Evolutionary conservation across 176 grass and related monocot genomes (phyloP).

Genomic region (Bolboschoenus planiculmis): DNA sequence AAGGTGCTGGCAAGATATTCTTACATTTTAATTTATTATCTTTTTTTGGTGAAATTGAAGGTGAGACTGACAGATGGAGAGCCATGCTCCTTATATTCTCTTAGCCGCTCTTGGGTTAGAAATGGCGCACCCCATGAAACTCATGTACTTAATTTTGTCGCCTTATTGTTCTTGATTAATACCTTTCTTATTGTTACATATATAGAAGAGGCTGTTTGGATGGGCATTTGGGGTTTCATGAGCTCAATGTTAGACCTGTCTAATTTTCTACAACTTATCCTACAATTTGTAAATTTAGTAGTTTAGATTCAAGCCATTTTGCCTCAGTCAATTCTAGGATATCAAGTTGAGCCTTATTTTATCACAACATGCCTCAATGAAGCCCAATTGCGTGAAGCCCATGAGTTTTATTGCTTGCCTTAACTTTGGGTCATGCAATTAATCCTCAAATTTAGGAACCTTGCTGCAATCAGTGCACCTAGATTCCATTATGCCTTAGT

Average conservation of each 20-base stretch:
- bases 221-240: neutral
- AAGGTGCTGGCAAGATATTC: neutral
- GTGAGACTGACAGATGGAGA: constrained; percentile 16
- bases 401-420: neutral
- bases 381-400: neutral
- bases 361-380: neutral
- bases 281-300: constrained; percentile 1
- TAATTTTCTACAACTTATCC: neutral
- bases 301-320: neutral
- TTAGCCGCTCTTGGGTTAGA: constrained; percentile 27
- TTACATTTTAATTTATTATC: neutral
- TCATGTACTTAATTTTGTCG: constrained; percentile 5
- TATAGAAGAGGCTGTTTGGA: neutral
- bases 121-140: constrained; percentile 3
- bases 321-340: neutral
- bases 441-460: neutral
- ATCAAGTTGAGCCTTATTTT: neutral
- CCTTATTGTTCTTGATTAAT: too few species aligned
- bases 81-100: constrained; percentile 19
- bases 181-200: neutral
- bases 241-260: neutral
- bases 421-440: neutral
- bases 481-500: neutral
- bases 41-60: constrained; percentile 2
- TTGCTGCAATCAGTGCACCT: neutral